Evolutionary conservation across 176 grass and related monocot genomes (phyloP).

Genomic region (Hordeum marinum): DNA sequence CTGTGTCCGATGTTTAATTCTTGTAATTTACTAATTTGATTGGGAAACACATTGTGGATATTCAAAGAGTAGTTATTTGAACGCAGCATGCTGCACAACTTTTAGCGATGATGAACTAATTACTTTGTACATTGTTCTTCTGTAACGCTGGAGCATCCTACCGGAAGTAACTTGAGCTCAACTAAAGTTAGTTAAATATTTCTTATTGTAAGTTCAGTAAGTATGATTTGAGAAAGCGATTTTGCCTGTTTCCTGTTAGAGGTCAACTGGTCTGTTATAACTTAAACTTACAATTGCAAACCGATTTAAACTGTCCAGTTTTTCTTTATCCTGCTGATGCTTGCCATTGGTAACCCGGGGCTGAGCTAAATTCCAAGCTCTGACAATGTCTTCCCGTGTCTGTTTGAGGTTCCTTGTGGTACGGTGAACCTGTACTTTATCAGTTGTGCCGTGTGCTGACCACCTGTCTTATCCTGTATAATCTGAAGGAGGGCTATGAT

Average conservation of each 20-base stretch:
- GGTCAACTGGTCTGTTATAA: not conserved
- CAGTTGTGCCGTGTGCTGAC: not conserved
- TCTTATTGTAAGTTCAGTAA: not conserved
- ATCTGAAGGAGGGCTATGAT: conserved; percentile 44
- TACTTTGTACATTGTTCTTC: too few species aligned
- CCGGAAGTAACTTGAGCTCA: too few species aligned
- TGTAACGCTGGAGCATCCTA: too few species aligned
- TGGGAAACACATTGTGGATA: not conserved
- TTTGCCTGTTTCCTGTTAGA: not conserved
- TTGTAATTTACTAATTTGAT: not conserved
- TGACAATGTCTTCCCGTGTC: not conserved
- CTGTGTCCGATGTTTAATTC: not conserved
- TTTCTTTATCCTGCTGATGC: not conserved
- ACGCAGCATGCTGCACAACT: not conserved
- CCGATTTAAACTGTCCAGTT: not conserved
- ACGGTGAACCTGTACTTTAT: conserved; percentile 1
- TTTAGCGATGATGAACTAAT: not conserved
- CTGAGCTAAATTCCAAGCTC: not conserved
- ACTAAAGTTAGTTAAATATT: too few species aligned
- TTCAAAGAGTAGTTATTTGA: not conserved
- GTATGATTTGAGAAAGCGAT: not conserved
- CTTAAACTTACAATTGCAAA: not conserved
- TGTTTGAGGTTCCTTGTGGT: not conserved
- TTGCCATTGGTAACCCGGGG: not conserved
- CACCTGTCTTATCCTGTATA: not conserved